Evolutionary conservation across 2,329 filamentous ascomycete species (phyloP), one percentile per base, ranked within the genome.

Genomic region (Uncinocarpus reesii): DNA sequence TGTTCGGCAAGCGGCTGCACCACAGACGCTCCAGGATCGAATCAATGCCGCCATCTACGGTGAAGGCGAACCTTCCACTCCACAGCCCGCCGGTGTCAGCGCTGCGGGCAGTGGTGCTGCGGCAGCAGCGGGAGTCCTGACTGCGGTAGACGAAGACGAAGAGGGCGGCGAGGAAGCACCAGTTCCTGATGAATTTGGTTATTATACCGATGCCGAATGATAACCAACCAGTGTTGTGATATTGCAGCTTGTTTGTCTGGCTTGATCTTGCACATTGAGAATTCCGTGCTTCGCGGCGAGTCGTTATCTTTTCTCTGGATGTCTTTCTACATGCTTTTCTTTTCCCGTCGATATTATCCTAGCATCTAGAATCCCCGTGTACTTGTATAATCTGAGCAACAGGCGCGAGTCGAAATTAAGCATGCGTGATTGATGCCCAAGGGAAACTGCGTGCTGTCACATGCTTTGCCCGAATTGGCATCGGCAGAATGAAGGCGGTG

Each of bases 101-200:
- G n/a, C 34, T 6, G 41, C 18, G 7, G 60, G 45, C 62, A 60
- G 49, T 54, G 79, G 83, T 44, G 81, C 84, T 15, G 81, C 80
- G 0, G 83, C 83, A 0, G 84, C 84, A 0, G 86, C 84, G 0
- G 85, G 83, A 48, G 86, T 93, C 1, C 70, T 95, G 57, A 95
- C 84, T 3, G 83, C 88, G 4, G 80, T 94, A 3, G 89, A 95
- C 58, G 90, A 96, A 52, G 70, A 72, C 53, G 69, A 71, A 29
- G 70, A 73, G 52, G 70, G 66, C 5, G 68, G 59, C 23, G 69
- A 72, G 51, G 71, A 73, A 52, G 71, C 71, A 5, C 70, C 70
- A 24, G 56, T 72, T 21, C 71, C 71, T 2, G 57, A 65, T 31
- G 69, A 72, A 38, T 73, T 73, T 51, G 60, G 65, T 15, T 73